These are phyloP conservation scores for Sugiyamaella americana DNA, from an alignment of 805 yeast genomes.

Conservation along the genomic window DNA sequence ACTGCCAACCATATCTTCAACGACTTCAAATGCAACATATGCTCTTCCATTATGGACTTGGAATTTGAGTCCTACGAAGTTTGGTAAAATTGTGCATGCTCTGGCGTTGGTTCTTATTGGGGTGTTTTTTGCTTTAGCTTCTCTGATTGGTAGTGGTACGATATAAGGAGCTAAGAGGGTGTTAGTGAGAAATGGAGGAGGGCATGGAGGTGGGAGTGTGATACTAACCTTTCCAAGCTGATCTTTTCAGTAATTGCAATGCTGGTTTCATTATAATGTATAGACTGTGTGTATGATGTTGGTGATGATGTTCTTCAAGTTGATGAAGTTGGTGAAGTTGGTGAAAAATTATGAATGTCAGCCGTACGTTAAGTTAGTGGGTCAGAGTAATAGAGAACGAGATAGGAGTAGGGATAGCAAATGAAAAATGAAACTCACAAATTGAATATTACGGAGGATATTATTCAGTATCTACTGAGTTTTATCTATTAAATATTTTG, in stretches of 20 bases:
- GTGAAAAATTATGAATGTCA: too few relatives aligned
- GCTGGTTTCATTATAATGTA: constrained; percentile 29
- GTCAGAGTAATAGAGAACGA: too few relatives aligned
- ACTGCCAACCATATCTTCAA: constrained; percentile 95
- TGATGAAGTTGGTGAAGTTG: too few relatives aligned
- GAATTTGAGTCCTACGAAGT: constrained; percentile 88
- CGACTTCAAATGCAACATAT: constrained; percentile 77
- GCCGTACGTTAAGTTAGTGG: too few relatives aligned
- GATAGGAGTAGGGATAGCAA: too few relatives aligned
- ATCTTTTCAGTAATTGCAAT: constrained; percentile 32
- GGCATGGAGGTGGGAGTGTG: not conserved
- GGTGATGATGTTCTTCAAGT: too few relatives aligned
- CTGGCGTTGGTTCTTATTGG: constrained; percentile 97
- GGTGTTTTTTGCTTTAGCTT: constrained; percentile 70
- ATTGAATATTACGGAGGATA: too few relatives aligned
- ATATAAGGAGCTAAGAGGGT: constrained; percentile 67
- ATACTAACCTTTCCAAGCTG: constrained; percentile 38
- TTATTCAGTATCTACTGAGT: too few relatives aligned
- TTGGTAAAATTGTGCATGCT: constrained; percentile 89
- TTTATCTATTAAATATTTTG: too few relatives aligned
- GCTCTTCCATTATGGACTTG: constrained; percentile 96
- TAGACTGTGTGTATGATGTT: too few relatives aligned
- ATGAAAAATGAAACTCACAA: too few relatives aligned
- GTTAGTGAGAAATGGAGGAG: not conserved
- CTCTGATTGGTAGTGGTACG: constrained; percentile 88